Conservation (phyloP, 345 rosid genomes). For the Eucalyptus polybractea region DNA sequence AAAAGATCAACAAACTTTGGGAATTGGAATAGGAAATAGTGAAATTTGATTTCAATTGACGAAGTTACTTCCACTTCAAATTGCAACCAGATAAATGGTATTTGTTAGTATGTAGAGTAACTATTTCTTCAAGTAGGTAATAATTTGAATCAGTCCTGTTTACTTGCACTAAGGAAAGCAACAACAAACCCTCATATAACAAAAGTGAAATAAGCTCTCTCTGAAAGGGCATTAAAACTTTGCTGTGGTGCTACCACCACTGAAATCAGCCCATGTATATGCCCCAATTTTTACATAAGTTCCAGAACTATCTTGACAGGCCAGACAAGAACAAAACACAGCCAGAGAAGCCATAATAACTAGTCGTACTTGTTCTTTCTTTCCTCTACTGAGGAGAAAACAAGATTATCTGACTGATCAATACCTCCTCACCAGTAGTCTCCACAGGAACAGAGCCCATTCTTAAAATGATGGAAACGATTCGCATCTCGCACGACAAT, state of each 20-base stretch:
- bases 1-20: neutral
- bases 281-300: neutral
- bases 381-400: neutral
- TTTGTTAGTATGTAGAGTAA: neutral
- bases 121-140: neutral
- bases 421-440: constrained; percentile 3
- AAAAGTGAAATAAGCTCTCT: neutral
- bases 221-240: neutral
- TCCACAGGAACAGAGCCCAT: constrained; percentile 2
- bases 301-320: neutral
- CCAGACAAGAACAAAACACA: neutral
- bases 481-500: constrained; percentile 3
- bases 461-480: constrained; percentile 9
- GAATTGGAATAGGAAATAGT: neutral
- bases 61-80: neutral
- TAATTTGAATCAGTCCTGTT: neutral
- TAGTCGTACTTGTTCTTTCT: neutral
- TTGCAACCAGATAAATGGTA: neutral
- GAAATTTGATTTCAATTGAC: neutral
- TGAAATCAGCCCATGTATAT: neutral
- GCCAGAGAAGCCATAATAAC: neutral
- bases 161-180: neutral
- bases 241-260: neutral
- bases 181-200: neutral
- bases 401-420: neutral